Evolutionary conservation across 345 rosid species (phyloP), one percentile per base, ranked within the genome.

Genomic region (Citrus hindsii): DNA sequence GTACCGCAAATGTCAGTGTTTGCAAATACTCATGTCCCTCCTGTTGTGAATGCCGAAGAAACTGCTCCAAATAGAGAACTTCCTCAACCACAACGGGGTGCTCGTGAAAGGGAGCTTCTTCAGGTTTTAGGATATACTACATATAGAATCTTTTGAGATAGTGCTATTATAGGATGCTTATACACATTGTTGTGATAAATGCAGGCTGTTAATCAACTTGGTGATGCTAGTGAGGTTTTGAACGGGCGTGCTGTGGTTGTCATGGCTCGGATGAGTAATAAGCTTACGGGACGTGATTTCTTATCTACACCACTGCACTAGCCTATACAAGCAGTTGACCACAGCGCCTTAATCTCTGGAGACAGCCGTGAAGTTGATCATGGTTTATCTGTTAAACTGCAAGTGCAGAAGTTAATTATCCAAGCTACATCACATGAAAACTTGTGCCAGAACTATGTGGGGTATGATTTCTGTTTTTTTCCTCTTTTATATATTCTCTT

Each of bases 151-250:
- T 40, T 25, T 64, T 28, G 64, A 28, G 48, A 19, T 64, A 4
- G 33, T 25, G 42, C 69, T 27, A 27, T 67, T 60, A 22, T 32
- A 37, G 65, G 69, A 48, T 67, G 77, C 76, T 65, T 69, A 66
- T 74, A 37, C 35, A 53, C 48, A 48, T 75, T 10, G 10, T 60
- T 77, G 37, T 67, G 51, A 21, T 73, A 27, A 79, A 10, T 75
- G 76, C 73, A 96, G 99, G 98, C 99, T 79, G 97, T 94, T 82
- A 89, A 90, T 86, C 97, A 90, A 85, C 99, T 92, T 14, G 98
- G 98, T 76, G 98, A 96, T 84, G 99, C 99, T 55, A 96, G 94
- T 30, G 98, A 96, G 86, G 98, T 96, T 73, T 71, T 96, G 80
- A 96, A 96, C 24, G 98, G 91, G 83, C 96, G 92, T 38, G 98